Evolutionary conservation across 495 filamentous ascomycete genomes (phyloP), one percentile per base, ranked within the genome.

Genomic region (Penicillium longicatenatum): DNA sequence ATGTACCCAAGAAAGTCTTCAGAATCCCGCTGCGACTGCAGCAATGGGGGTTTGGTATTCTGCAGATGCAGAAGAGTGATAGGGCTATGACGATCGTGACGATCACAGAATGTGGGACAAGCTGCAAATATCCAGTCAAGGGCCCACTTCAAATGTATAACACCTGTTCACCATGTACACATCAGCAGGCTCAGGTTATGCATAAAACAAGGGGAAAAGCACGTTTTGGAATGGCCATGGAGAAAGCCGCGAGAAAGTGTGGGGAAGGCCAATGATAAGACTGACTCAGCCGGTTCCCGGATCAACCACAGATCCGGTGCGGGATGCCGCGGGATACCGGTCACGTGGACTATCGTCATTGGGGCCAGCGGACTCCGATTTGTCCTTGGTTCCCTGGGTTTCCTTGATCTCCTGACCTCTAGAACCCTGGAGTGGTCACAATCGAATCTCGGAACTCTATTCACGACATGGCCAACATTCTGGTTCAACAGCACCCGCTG

Each of bases 401-500:
- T 4, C 45, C 45, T 48, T 30, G 22, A 17, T 30, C 45, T 30
- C 45, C 44, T 21, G 44, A 50, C 50, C 29, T 35, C 53, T 57
- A 26, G 42, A 46, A 6, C 21, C 24, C 21, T 48, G 24, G 45
- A 48, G 45, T 26, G 11, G 10, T 30, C 7, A 29, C 14, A 22
- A 24, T 22, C 11, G 22, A 26, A 6, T 39, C 33, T 51, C 26
- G 14, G 22, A 42, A 42, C 21, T 43, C 24, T 11, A 43, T 42
- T 41, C 29, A 35, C 31, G 7, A 43, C 12, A 65, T 59, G 50
- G 48, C 65, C 44, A 51, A 64, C 19, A 51, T 33, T 14, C 55
- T 74, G 1, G 24, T 70, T 9, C 6, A 57, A 8, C 79, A 65
- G 49, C 91, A 94, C 74, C 89, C 87, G 10, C 78, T 93, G 29